Base-by-base conservation (phyloP, 306 rosid species). In the Sechiopsis laciniata region DNA sequence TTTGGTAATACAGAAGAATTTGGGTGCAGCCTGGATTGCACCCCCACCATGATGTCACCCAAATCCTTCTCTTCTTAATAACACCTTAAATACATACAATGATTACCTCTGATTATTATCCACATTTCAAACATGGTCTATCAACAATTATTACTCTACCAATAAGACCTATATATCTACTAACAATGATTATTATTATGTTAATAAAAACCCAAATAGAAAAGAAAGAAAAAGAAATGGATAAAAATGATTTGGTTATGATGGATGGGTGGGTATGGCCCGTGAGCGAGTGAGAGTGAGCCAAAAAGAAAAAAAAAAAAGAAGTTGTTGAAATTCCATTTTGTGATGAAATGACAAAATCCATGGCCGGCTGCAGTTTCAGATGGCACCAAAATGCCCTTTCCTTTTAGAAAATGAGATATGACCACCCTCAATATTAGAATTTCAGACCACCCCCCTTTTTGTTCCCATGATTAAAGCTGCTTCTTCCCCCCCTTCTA, bases 291-390 rank as follows among this genome's bases (percentile, higher is more conserved):
- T 10, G 52, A 48, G 75, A 26, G 29, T 26, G 78, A 72, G 76
- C 53, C 75, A 80, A 69, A 53, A 75, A 9, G 20, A 60, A 0
- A 37, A 37, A 37, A 3, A 37, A 37, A 37, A 37, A 32, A 5
- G n/a, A 54, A 75, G 75, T 75, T 77, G 74, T 45, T 62, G 71
- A 77, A 74, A 78, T 61, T 2, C 73, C 73, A 55, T 45, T 8
- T 1, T 45, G 7, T n/a, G n/a, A 46, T 10, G 73, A 77, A 50
- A 80, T 58, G 84, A 76, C 88, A 85, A 85, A 84, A 53, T 74
- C 62, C 48, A 20, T 74, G 87, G 89, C 89, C 89, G 89, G 89
- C 61, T 56, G 61, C 79, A 12, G 54, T 78, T 80, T 26, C 86
- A 85, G 79, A 85, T 80, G 87, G 71, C 73, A 78, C 83, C 86